Percentiles rank a stretch among this genome's conserved stretches.
phyloP scores from a whole-genome alignment of 768 basidiomycete species.

The Boletus subparvulus region DNA sequence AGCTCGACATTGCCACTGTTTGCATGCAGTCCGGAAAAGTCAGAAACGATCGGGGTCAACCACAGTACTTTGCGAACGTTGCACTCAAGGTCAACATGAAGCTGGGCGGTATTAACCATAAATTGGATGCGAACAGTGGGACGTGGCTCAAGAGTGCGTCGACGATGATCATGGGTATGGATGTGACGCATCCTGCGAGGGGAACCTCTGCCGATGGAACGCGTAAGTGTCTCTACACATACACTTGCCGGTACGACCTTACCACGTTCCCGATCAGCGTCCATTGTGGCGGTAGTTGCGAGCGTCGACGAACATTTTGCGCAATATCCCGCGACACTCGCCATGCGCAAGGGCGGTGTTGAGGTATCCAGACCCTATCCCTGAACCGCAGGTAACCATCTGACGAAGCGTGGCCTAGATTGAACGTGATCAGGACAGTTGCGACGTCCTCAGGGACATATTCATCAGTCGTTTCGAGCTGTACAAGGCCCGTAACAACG shows the following conservation, averaged over 20 bases:
- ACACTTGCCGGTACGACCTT: background rate
- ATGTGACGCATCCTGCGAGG: conserved; percentile 70
- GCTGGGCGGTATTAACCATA: conserved; percentile 53
- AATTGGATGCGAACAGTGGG: conserved; percentile 39
- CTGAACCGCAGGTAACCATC: background rate
- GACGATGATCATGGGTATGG: conserved; percentile 59
- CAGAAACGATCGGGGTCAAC: conserved; percentile 46
- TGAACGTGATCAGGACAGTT: conserved; percentile 27
- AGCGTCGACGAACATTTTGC: conserved; percentile 46
- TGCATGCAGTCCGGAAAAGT: conserved; percentile 73
- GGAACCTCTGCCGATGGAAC: conserved; percentile 56
- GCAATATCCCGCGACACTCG: conserved; percentile 49
- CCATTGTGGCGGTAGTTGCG: conserved; percentile 54
- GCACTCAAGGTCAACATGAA: conserved; percentile 58
- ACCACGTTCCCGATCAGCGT: conserved; percentile 30
- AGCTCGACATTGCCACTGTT: conserved; percentile 55
- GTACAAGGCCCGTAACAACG: conserved; percentile 36
- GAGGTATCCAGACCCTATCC: conserved; percentile 46
- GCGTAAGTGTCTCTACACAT: conserved; percentile 20
- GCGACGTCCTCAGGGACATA: conserved; percentile 44
- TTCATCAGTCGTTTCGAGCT: conserved; percentile 45
- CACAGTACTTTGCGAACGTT: conserved; percentile 54
- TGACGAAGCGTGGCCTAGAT: background rate
- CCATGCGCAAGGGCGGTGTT: conserved; percentile 56
- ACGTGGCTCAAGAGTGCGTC: conserved; percentile 40